Evolutionary conservation across 192 early-diverging fungal genomes (phyloP).

Genomic region (Globomyces pollinis-pini): DNA sequence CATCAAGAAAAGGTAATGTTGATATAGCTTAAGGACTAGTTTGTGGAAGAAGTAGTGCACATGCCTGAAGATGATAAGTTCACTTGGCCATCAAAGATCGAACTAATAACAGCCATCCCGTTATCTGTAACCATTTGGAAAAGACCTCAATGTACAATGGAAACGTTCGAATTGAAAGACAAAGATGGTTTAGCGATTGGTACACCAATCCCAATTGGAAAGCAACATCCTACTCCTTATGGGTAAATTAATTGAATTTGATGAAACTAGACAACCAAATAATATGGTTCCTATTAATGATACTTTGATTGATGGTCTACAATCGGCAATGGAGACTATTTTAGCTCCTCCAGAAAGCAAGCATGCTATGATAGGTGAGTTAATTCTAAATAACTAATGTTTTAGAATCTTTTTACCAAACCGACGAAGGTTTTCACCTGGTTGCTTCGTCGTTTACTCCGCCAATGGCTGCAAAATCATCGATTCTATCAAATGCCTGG

Average conservation of each 20-base stretch:
- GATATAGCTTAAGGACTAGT: neutral
- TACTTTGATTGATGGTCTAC: neutral
- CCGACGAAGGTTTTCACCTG: slow-evolving; percentile 7
- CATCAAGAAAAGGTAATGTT: neutral
- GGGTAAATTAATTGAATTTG: neutral
- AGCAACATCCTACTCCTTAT: neutral
- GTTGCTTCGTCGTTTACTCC: neutral
- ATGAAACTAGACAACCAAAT: neutral
- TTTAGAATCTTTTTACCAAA: slow-evolving; percentile 2
- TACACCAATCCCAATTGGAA: neutral
- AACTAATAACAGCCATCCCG: neutral
- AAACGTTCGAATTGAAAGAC: neutral
- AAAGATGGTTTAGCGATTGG: neutral
- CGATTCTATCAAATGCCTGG: neutral
- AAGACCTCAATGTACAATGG: neutral
- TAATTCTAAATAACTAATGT: too few relatives aligned
- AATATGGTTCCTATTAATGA: neutral
- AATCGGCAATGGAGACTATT: neutral
- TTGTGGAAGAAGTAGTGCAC: neutral
- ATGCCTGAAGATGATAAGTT: neutral
- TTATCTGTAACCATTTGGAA: neutral
- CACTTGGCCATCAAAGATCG: slow-evolving; percentile 6
- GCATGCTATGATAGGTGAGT: too few relatives aligned
- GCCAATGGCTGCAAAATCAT: neutral
- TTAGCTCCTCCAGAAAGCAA: neutral